Evolutionary conservation across 176 grass and related monocot genomes (phyloP).

Genomic region (Oropetium thomaeum): DNA sequence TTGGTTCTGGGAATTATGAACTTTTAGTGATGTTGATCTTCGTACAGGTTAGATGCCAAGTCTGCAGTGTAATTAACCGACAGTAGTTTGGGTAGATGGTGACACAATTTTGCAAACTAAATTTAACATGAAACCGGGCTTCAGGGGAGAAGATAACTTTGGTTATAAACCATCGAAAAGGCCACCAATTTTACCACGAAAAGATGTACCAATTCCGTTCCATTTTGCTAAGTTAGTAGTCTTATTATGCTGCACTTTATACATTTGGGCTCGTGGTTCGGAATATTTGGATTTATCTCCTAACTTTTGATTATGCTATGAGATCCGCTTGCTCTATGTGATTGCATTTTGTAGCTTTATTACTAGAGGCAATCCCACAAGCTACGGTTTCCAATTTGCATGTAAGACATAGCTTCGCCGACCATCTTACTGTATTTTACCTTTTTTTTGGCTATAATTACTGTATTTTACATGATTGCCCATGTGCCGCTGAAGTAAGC

Average conservation of each 20-base stretch:
- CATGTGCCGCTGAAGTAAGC: background rate
- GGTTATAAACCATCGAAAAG: background rate
- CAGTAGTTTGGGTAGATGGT: background rate
- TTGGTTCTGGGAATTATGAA: background rate
- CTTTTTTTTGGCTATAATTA: too few relatives aligned
- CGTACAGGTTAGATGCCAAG: background rate
- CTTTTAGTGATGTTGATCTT: background rate
- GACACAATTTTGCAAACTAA: background rate
- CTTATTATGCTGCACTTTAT: background rate
- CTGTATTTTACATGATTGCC: too few relatives aligned
- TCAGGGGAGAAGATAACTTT: background rate
- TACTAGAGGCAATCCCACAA: background rate
- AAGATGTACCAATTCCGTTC: background rate
- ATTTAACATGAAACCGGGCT: background rate
- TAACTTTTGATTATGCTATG: background rate
- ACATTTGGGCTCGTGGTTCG: background rate
- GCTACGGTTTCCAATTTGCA: background rate
- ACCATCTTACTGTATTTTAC: background rate
- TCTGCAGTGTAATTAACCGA: background rate
- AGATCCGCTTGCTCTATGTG: background rate
- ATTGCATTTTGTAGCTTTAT: background rate
- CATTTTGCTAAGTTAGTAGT: background rate
- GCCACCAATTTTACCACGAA: background rate
- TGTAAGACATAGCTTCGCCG: background rate
- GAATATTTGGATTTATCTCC: background rate